phyloP scores from a whole-genome alignment of 23 red algal species.

The Gracilaria vermiculophylla region DNA sequence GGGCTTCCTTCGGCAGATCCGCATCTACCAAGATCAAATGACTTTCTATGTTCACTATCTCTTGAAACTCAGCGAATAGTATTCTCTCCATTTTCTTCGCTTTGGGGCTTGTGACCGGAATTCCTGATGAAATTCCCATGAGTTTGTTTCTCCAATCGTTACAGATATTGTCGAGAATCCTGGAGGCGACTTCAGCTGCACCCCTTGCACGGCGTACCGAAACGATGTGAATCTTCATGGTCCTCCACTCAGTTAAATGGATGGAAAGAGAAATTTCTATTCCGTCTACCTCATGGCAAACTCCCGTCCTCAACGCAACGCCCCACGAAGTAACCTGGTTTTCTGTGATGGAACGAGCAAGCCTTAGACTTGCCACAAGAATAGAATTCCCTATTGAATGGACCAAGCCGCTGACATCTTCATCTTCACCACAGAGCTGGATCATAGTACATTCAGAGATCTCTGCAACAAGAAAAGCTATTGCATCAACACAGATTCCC shows the following conservation, averaged over 20 bases:
- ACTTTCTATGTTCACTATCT: neutral
- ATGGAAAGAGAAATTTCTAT: neutral
- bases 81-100: neutral
- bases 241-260: neutral
- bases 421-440: neutral
- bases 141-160: neutral
- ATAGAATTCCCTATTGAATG: constrained; percentile 4
- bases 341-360: neutral
- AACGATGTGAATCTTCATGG: neutral
- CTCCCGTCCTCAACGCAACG: neutral
- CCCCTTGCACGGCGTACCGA: neutral
- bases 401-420: neutral
- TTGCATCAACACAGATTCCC: neutral
- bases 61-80: neutral
- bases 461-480: neutral
- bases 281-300: neutral
- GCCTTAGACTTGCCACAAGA: neutral
- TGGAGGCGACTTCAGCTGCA: neutral
- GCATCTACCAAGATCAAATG: neutral
- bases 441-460: neutral
- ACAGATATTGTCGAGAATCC: neutral
- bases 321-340: neutral
- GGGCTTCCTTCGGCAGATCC: neutral
- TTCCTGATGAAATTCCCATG: neutral
- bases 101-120: neutral